phyloP scores from a whole-genome alignment of 257 asterid species.

The Leptodermis oblonga region DNA sequence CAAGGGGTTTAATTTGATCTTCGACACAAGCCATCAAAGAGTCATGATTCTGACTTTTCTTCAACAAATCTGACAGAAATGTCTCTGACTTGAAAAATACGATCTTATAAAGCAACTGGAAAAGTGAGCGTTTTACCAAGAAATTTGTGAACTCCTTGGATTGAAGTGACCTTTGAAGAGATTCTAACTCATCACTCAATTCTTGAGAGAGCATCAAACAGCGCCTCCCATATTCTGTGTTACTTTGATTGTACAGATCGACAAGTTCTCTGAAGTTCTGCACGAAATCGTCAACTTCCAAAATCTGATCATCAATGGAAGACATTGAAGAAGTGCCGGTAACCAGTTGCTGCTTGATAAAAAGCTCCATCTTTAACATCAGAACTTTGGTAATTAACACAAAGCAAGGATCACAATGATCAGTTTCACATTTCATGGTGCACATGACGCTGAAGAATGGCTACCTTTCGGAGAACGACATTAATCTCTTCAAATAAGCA shows the following conservation, averaged over 20 bases:
- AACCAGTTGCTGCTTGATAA: background rate
- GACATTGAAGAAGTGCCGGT: background rate
- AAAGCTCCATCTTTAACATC: background rate
- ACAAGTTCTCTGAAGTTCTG: background rate
- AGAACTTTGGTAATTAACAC: background rate
- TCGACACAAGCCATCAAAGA: background rate
- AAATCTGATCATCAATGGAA: background rate
- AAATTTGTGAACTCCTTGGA: background rate
- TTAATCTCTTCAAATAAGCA: background rate
- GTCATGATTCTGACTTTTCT: background rate
- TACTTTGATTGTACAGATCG: background rate
- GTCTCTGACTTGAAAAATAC: background rate
- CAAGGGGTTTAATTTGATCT: background rate
- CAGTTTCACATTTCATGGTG: background rate
- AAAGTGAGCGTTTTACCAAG: background rate
- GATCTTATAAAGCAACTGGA: background rate
- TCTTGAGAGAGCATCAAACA: background rate
- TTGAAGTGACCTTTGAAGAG: background rate
- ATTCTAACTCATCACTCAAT: background rate
- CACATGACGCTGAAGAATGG: background rate
- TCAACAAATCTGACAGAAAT: background rate
- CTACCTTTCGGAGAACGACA: background rate
- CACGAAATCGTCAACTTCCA: background rate
- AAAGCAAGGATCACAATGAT: background rate
- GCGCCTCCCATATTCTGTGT: background rate